These are phyloP conservation scores for Lentinula edodes DNA, from an alignment of 768 basidiomycete genomes.

Conservation along the genomic window DNA sequence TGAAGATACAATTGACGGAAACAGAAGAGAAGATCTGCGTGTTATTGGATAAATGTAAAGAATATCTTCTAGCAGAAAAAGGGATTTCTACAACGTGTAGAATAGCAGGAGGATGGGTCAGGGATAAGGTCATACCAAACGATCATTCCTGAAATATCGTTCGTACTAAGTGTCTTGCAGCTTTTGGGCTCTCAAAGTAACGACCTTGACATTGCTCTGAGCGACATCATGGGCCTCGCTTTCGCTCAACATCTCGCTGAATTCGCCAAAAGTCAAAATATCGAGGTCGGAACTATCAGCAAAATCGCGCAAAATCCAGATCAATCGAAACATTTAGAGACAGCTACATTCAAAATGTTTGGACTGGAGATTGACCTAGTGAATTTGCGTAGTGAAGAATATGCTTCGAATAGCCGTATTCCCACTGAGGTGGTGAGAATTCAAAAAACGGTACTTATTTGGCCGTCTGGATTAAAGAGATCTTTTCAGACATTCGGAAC, in stretches of 20 bases:
- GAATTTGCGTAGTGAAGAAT: slow-evolving; percentile 89
- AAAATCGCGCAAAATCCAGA: slow-evolving; percentile 93
- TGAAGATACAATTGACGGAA: slow-evolving; percentile 53
- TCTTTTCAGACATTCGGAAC: slow-evolving; percentile 79
- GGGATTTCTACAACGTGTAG: slow-evolving; percentile 65
- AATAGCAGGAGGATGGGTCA: slow-evolving; percentile 97
- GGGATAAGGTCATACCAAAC: slow-evolving; percentile 77
- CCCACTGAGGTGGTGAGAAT: slow-evolving; percentile 76
- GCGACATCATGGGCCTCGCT: slow-evolving; percentile 81
- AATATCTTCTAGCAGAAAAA: slow-evolving; percentile 44
- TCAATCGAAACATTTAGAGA: slow-evolving; percentile 97
- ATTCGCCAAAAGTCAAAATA: slow-evolving; percentile 48
- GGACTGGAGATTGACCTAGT: slow-evolving; percentile 89
- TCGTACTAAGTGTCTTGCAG: slow-evolving; percentile 32
- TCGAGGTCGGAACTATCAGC: slow-evolving; percentile 56
- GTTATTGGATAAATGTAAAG: slow-evolving; percentile 77
- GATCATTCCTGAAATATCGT: neutral
- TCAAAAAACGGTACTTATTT: neutral
- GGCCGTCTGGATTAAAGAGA: neutral
- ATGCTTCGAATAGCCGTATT: slow-evolving; percentile 82
- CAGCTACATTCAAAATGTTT: slow-evolving; percentile 77
- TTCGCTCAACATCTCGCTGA: slow-evolving; percentile 79
- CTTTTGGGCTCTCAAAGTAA: slow-evolving; percentile 76
- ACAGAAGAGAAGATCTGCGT: slow-evolving; percentile 65
- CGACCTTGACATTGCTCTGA: slow-evolving; percentile 92